Percentiles rank a stretch among this genome's conserved stretches.
phyloP scores from a whole-genome alignment of 805 yeast species.

The Debaryomyces tyrocola region DNA sequence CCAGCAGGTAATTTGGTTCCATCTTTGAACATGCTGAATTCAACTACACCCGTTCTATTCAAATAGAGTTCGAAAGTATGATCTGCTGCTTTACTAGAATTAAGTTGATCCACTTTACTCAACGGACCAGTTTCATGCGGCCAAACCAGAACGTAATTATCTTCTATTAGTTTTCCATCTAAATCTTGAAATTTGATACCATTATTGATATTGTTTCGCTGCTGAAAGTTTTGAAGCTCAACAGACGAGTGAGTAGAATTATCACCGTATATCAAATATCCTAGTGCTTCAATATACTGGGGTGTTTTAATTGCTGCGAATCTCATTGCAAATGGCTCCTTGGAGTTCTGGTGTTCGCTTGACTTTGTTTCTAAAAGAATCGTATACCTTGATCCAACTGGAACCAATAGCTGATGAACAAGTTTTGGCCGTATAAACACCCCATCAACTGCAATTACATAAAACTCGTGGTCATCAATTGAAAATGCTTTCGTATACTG shows the following conservation, averaged over 20 bases:
- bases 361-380: slow-evolving; percentile 22
- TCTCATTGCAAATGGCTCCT: slow-evolving; percentile 23
- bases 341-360: slow-evolving; percentile 12
- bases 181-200: slow-evolving; percentile 20
- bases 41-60: slow-evolving; percentile 28
- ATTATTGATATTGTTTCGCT: slow-evolving; percentile 4
- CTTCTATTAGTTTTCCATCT: slow-evolving; percentile 19
- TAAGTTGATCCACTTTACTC: slow-evolving; percentile 9
- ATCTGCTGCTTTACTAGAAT: slow-evolving; percentile 17
- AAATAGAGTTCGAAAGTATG: slow-evolving; percentile 26
- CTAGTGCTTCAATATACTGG: slow-evolving; percentile 27
- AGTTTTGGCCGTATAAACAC: slow-evolving; percentile 22
- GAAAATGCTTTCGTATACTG: slow-evolving; percentile 31
- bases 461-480: slow-evolving; percentile 31
- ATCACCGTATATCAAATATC: slow-evolving; percentile 21
- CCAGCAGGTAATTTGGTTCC: slow-evolving; percentile 14
- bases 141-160: slow-evolving; percentile 7
- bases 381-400: slow-evolving; percentile 32
- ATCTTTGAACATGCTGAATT: slow-evolving; percentile 24
- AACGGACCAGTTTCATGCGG: slow-evolving; percentile 19
- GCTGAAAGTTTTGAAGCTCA: neutral
- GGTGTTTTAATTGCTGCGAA: slow-evolving; percentile 27
- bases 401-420: slow-evolving; percentile 25
- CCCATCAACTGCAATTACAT: slow-evolving; percentile 33
- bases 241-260: slow-evolving; percentile 1